Evolutionary conservation across 495 filamentous ascomycete species (phyloP).

Genomic region (Cercophora sp.): DNA sequence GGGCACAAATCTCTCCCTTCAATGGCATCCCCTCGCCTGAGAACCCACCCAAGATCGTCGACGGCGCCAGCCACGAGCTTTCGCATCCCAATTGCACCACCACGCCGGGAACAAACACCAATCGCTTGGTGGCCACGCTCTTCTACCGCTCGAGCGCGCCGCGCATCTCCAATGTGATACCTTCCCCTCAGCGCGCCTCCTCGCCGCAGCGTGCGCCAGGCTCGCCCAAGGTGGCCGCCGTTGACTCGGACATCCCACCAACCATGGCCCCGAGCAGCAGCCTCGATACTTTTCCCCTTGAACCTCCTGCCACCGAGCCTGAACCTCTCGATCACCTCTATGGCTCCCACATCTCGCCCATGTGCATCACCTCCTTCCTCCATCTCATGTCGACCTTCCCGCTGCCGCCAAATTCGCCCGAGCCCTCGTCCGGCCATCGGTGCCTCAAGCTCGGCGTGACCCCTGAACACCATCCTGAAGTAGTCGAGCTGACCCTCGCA

Average conservation of each 20-base stretch:
- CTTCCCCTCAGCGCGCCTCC: conserved; percentile 28
- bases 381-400: conserved; percentile 69
- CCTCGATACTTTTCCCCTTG: conserved; percentile 66
- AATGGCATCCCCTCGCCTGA: conserved; percentile 50
- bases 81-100: conserved; percentile 55
- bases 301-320: conserved; percentile 58
- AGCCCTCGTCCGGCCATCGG: conserved; percentile 63
- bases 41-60: conserved; percentile 50
- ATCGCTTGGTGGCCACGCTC: conserved; percentile 59
- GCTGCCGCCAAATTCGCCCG: conserved; percentile 48
- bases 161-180: conserved; percentile 26
- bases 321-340: conserved; percentile 73
- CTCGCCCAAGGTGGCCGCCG: conserved; percentile 23
- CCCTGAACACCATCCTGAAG: conserved; percentile 50
- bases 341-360: conserved; percentile 69
- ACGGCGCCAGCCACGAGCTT: conserved; percentile 53
- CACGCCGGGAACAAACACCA: conserved; percentile 33
- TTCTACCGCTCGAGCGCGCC: conserved; percentile 58
- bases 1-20: conserved; percentile 42
- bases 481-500: conserved; percentile 68
- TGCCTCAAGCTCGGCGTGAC: conserved; percentile 56
- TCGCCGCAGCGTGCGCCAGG: conserved; percentile 22
- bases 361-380: conserved; percentile 79
- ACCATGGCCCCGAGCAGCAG: conserved; percentile 62
- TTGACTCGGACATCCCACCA: conserved; percentile 42